Percentiles rank a stretch among this genome's conserved stretches.
Evolutionary conservation across 345 rosid species (phyloP).

Genomic region (Populus euphratica): DNA sequence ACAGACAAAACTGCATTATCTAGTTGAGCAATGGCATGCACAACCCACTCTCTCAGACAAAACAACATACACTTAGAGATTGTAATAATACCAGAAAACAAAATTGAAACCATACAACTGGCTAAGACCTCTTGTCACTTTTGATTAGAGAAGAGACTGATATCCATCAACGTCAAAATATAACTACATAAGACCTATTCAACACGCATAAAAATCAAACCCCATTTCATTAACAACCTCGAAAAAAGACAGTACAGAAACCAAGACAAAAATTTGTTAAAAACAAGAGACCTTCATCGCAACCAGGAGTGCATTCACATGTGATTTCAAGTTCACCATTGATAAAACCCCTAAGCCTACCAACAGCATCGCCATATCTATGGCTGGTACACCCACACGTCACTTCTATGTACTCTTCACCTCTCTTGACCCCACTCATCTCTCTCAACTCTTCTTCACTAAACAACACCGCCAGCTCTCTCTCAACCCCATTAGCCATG

Average conservation of each 20-base stretch:
- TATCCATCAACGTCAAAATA: constrained; percentile 40
- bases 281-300: constrained; percentile 76
- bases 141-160: constrained; percentile 34
- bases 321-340: constrained; percentile 89
- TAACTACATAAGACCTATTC: constrained; percentile 16
- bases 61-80: constrained; percentile 49
- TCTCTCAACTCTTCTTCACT: constrained; percentile 84
- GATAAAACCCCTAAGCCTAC: constrained; percentile 93
- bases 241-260: constrained; percentile 6
- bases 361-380: constrained; percentile 98
- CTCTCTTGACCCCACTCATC: constrained; percentile 70
- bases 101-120: constrained; percentile 16
- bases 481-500: constrained; percentile 63
- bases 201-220: constrained; percentile 43
- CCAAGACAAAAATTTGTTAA: neutral
- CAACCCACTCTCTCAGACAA: constrained; percentile 40
- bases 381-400: constrained; percentile 98
- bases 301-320: constrained; percentile 98
- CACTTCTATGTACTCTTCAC: constrained; percentile 77
- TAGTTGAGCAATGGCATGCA: constrained; percentile 16
- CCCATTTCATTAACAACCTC: constrained; percentile 21
- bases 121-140: constrained; percentile 8
- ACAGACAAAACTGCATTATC: constrained; percentile 33
- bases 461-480: constrained; percentile 44
- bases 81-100: constrained; percentile 8